These are phyloP conservation scores for Ogataea hybrid DNA, from an alignment of 1,139 yeast genomes.

Conservation along the genomic window DNA sequence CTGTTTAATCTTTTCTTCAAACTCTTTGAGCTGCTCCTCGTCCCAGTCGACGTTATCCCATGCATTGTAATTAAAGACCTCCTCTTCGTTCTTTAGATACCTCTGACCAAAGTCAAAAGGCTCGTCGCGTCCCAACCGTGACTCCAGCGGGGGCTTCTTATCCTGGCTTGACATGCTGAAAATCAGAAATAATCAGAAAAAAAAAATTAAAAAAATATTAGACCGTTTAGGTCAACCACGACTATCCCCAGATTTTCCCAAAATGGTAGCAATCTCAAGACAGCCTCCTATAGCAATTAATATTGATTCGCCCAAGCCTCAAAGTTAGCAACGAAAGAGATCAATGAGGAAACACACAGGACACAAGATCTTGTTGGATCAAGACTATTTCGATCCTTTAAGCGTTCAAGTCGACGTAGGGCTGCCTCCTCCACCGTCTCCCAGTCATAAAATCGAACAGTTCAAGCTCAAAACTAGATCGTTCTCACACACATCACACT, in stretches of 20 bases:
- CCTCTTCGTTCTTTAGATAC: slow-evolving; percentile 63
- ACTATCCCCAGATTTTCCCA: slow-evolving; percentile 21
- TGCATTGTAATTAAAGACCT: slow-evolving; percentile 92
- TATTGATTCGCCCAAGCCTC: neutral
- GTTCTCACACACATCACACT: slow-evolving; percentile 1
- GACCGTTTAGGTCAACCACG: slow-evolving; percentile 10
- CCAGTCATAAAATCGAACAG: neutral
- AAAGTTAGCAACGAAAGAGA: neutral
- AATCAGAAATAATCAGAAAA: neutral
- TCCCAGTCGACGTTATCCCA: slow-evolving; percentile 99
- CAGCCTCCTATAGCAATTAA: slow-evolving; percentile 19
- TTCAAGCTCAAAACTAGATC: slow-evolving; percentile 1
- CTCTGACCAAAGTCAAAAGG: slow-evolving; percentile 95
- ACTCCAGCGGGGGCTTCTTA: slow-evolving; percentile 39
- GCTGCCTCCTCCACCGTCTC: slow-evolving; percentile 11
- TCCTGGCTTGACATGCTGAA: slow-evolving; percentile 2
- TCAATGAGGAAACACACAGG: slow-evolving; percentile 20
- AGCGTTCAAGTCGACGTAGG: slow-evolving; percentile 7
- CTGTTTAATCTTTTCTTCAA: slow-evolving; percentile 67
- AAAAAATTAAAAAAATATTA: slow-evolving; percentile 1
- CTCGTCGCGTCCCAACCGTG: slow-evolving; percentile 76
- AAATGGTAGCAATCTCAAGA: slow-evolving; percentile 19
- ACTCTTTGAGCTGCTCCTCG: slow-evolving; percentile 76
- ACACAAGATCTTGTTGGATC: slow-evolving; percentile 12
- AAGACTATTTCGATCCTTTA: slow-evolving; percentile 16